Conservation (phyloP, 2,329 filamentous ascomycete genomes). For the Monosporascus sp. region DNA sequence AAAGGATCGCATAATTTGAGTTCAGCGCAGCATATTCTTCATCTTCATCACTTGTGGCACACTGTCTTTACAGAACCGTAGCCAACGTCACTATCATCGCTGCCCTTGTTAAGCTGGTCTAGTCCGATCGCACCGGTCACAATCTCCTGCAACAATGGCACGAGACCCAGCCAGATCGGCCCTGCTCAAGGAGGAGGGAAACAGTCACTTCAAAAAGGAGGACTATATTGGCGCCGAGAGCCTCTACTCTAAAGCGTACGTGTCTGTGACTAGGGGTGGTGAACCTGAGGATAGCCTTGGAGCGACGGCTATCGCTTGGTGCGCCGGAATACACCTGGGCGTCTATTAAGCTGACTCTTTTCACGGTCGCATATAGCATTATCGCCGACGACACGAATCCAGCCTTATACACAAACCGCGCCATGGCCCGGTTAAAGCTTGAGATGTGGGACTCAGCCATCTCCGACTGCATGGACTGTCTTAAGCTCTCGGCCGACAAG, state of each 20-base stretch:
- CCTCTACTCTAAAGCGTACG: slow-evolving; percentile 67
- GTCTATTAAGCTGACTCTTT: not conserved
- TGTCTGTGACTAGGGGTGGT: slow-evolving; percentile 3
- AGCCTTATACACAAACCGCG: slow-evolving; percentile 82
- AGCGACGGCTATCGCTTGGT: too few relatives aligned
- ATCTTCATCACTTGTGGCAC: too few relatives aligned
- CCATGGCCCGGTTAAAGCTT: slow-evolving; percentile 74
- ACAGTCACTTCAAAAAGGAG: slow-evolving; percentile 57
- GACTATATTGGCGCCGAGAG: slow-evolving; percentile 63
- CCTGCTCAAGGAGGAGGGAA: slow-evolving; percentile 53
- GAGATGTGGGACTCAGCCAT: slow-evolving; percentile 68
- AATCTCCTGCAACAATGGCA: slow-evolving; percentile 10
- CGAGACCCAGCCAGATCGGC: slow-evolving; percentile 26
- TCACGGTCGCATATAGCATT: slow-evolving; percentile 47
- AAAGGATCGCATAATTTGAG: too few relatives aligned
- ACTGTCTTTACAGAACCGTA: too few relatives aligned
- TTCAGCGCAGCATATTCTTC: too few relatives aligned
- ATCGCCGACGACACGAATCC: slow-evolving; percentile 72
- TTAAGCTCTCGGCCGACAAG: slow-evolving; percentile 53
- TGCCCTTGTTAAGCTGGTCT: not conserved
- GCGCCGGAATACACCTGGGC: not conserved
- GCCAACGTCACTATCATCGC: not conserved
- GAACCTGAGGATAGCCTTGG: too few relatives aligned
- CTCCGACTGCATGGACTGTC: slow-evolving; percentile 69
- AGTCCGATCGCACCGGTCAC: slow-evolving; percentile 10